Percentiles rank a stretch among this genome's conserved stretches.
phyloP scores from a whole-genome alignment of 208 protist genomes.

The Phytomonas sp. region DNA sequence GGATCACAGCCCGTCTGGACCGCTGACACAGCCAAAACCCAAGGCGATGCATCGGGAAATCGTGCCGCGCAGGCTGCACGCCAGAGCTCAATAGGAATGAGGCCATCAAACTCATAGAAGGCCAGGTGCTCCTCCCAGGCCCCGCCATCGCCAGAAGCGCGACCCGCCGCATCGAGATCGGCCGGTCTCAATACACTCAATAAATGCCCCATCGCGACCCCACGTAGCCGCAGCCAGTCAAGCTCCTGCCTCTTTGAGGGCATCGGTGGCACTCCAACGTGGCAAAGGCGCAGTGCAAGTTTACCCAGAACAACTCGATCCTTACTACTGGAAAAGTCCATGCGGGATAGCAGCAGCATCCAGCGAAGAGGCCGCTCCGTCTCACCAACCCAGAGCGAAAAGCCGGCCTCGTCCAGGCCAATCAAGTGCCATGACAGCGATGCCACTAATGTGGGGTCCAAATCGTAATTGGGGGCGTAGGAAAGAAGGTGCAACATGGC shows the following conservation, averaged over 20 bases:
- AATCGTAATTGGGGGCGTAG: conserved; percentile 50
- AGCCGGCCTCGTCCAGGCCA: background rate
- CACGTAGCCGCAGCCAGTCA: conserved; percentile 62
- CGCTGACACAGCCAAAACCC: background rate
- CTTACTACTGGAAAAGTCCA: conserved; percentile 19
- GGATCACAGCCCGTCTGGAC: background rate
- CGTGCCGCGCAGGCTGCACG: conserved; percentile 16
- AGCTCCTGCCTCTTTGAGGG: background rate
- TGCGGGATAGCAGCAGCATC: conserved; percentile 38
- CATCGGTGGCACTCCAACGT: conserved; percentile 10
- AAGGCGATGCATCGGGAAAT: conserved; percentile 3
- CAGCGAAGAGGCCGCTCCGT: conserved; percentile 16
- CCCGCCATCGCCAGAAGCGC: background rate
- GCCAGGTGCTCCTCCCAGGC: conserved; percentile 37
- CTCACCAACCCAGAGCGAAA: no score
- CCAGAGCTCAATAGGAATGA: conserved; percentile 38
- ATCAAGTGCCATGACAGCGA: background rate
- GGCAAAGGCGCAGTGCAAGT: conserved; percentile 14
- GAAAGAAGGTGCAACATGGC: conserved; percentile 22
- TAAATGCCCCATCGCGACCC: conserved; percentile 25
- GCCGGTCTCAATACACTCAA: conserved; percentile 14
- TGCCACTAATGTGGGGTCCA: conserved; percentile 19
- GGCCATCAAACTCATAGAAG: conserved; percentile 24
- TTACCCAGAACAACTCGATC: conserved; percentile 11
- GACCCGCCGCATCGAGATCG: conserved; percentile 12